A percentile compares a stretch with the other conserved stretches of the same genome.
Evolutionary conservation across 2,329 filamentous ascomycete genomes (phyloP).

Genomic region (Colletotrichum navitas): DNA sequence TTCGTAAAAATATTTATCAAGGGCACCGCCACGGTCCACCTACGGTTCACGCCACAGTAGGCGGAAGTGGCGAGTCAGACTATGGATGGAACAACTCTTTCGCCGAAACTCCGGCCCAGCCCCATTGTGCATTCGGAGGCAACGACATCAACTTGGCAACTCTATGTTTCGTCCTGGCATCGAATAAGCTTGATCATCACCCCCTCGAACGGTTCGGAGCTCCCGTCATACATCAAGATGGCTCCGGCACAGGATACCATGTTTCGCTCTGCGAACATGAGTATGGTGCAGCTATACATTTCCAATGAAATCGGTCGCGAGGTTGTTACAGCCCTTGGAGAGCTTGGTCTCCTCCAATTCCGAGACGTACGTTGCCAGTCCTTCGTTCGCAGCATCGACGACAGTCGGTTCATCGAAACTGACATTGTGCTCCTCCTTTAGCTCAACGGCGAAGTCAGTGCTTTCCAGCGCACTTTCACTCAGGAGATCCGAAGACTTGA

Average conservation of each 20-base stretch:
- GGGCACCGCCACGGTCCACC: slow-evolving; percentile 32
- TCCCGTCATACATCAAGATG: slow-evolving; percentile 59
- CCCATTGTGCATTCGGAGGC: slow-evolving; percentile 33
- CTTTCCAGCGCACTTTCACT: slow-evolving; percentile 97
- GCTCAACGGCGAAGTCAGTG: slow-evolving; percentile 93
- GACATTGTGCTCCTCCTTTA: slow-evolving; percentile 54
- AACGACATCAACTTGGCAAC: slow-evolving; percentile 45
- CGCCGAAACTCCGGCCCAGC: slow-evolving; percentile 15
- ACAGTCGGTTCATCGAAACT: slow-evolving; percentile 40
- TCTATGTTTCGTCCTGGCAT: slow-evolving; percentile 35
- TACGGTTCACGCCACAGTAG: slow-evolving; percentile 19
- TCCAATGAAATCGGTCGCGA: slow-evolving; percentile 98
- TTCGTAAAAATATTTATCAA: slow-evolving; percentile 31
- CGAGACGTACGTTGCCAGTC: slow-evolving; percentile 79
- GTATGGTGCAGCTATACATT: slow-evolving; percentile 99
- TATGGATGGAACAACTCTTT: slow-evolving; percentile 3
- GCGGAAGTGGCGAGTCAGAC: too few relatives aligned
- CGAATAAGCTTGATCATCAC: slow-evolving; percentile 40
- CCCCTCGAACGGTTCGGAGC: slow-evolving; percentile 42
- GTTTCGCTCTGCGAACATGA: slow-evolving; percentile 99
- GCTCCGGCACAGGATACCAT: slow-evolving; percentile 85
- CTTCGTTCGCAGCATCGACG: slow-evolving; percentile 26
- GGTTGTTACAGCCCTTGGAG: slow-evolving; percentile 94
- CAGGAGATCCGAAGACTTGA: slow-evolving; percentile 97
- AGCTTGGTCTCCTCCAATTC: slow-evolving; percentile 96